Percentiles rank a stretch among this genome's conserved stretches.
These are phyloP conservation scores for Cercophora newfieldiana DNA, from an alignment of 495 filamentous ascomycete species.

Conservation along the genomic window DNA sequence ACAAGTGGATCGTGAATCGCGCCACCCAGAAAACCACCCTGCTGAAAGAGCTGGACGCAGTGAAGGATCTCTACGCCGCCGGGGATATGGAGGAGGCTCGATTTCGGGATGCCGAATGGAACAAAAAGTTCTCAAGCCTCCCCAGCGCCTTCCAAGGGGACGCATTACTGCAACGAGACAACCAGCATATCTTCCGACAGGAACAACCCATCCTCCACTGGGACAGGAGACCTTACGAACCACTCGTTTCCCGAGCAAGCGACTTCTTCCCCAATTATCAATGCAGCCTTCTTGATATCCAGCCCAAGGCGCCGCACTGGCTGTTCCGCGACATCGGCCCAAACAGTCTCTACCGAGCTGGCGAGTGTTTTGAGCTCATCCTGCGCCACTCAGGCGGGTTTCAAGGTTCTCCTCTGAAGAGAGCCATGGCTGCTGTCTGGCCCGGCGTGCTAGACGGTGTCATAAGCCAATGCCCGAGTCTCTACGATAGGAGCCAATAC, in stretches of 20 bases:
- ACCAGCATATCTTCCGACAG: conserved; percentile 43
- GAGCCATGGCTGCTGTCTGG: conserved; percentile 30
- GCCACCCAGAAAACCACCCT: background rate
- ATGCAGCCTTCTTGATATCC: conserved; percentile 46
- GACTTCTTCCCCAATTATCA: conserved; percentile 59
- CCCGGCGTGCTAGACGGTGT: conserved; percentile 46
- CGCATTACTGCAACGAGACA: conserved; percentile 44
- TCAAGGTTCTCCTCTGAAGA: conserved; percentile 22
- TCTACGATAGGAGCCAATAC: conserved; percentile 41
- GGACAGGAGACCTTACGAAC: conserved; percentile 61
- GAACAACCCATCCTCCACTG: conserved; percentile 55
- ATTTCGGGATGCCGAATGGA: conserved; percentile 24
- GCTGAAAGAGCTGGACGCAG: background rate
- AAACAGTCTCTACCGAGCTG: conserved; percentile 27
- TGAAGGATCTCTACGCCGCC: background rate
- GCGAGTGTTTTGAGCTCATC: conserved; percentile 43
- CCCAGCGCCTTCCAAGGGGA: conserved; percentile 22
- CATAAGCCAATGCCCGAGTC: conserved; percentile 39
- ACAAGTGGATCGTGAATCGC: background rate
- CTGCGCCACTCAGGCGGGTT: conserved; percentile 26
- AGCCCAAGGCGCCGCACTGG: conserved; percentile 39
- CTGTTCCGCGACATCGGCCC: conserved; percentile 41
- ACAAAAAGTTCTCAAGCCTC: conserved; percentile 9
- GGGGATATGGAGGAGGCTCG: background rate
- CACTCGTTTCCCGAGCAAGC: conserved; percentile 45